Evolutionary conservation across 805 yeast species (phyloP).

Genomic region (Jamesozyma piceae): DNA sequence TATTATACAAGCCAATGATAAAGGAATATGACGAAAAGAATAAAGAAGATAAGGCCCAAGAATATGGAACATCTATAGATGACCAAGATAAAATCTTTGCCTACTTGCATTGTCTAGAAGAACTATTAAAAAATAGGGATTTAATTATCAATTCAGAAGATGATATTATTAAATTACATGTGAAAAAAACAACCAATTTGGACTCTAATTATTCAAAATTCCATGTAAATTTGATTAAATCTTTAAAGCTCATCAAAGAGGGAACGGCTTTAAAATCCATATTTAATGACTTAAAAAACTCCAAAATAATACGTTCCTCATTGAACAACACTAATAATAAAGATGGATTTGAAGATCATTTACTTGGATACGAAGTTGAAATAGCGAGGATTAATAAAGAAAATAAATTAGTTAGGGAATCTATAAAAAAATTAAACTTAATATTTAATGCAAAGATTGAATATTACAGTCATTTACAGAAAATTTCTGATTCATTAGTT

Average conservation of each 20-base stretch:
- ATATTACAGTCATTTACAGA: constrained; percentile 79
- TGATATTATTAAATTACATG: constrained; percentile 12
- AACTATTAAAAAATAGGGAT: constrained; percentile 38
- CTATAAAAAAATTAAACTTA: constrained; percentile 45
- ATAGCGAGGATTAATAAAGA: constrained; percentile 17
- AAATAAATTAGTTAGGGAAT: constrained; percentile 29
- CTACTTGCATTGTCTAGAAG: constrained; percentile 46
- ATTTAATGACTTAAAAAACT: constrained; percentile 28
- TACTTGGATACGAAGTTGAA: constrained; percentile 18
- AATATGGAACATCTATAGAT: constrained; percentile 63
- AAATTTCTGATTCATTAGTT: constrained; percentile 71
- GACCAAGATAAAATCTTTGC: constrained; percentile 65
- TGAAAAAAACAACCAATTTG: constrained; percentile 10
- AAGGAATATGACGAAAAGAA: constrained; percentile 13
- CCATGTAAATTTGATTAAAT: constrained; percentile 24
- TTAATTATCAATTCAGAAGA: constrained; percentile 19
- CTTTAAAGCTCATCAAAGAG: constrained; percentile 12
- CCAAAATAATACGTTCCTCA: constrained; percentile 17
- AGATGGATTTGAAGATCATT: constrained; percentile 20
- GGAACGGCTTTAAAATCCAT: constrained; percentile 25
- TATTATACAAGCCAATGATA: constrained; percentile 23
- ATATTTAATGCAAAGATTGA: constrained; percentile 72
- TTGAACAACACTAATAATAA: constrained; percentile 1
- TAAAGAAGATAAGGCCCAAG: constrained; percentile 54
- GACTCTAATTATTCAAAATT: constrained; percentile 25